Evolutionary conservation across 2,329 filamentous ascomycete genomes (phyloP), one percentile per base, ranked within the genome.

Genomic region (Cladosporium sp.): DNA sequence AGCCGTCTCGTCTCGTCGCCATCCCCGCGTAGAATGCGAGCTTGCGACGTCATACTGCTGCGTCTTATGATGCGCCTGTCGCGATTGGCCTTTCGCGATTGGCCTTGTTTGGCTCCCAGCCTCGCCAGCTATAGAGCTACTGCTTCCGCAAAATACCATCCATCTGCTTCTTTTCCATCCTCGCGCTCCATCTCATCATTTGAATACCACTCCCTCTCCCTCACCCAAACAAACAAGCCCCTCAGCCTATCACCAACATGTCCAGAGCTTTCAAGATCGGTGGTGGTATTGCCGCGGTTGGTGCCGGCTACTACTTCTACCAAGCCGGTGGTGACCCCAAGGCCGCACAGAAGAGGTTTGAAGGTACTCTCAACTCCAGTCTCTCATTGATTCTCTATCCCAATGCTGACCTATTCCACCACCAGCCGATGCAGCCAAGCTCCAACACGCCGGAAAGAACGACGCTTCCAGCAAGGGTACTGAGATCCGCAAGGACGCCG

Each of bases 231-330:
- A 15, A 34, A 20, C n/a, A 7, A 20, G 1, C 4, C 9, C 4
- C n/a, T 7, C 32, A 37, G 51, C 22, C 32, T 22, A 42, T 24
- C 19, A 17, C 49, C 35, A 49, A 25, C 50, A 44, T 56, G 50
- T 52, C 44, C 37, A 40, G 54, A 56, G 55, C 56, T 61, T 56
- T 44, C 59, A 67, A 66, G 64, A 42, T 62, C 45, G 62, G 61
- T 47, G 88, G 86, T 66, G 75, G 85, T 64, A 83, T 80, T 59
- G 85, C 83, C 63, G 87, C 82, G 32, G 84, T 61, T 15, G 88
- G 85, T 63, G 78, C 86, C 58, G 91, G 89, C 42, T 97, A 96
- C 81, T 97, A 97, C 79, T 83, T 97, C 62, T 99, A 96, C 80
- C 81, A 77, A 52, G 88, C 92, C 15, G 93, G 93, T 61, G 92